Base-by-base conservation (phyloP, 495 filamentous ascomycete species). In the Xylaria acuta region DNA sequence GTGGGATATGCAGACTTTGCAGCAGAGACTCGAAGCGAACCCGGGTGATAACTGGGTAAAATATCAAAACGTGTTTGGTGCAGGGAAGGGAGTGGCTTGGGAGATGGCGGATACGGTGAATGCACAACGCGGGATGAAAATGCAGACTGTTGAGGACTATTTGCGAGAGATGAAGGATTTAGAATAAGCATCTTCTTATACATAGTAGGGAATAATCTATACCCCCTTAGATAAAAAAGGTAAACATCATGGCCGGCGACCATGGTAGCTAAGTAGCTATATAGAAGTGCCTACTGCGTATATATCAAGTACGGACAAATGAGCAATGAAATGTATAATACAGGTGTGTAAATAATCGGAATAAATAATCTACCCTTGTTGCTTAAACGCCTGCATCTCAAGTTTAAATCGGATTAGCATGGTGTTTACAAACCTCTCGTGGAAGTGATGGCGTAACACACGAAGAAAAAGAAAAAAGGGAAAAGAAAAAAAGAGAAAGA, bases 31-130 rank as follows among this genome's bases (percentile, higher is more conserved):
- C 69, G 70, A 70, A 41, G 70, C 77, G 62, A 81, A 88, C 18
- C 86, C 87, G 2, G 82, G 78, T 18, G 83, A 89, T 77, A 64
- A 71, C 45, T 76, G 90, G 75, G 75, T 82, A 53, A 91, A 88
- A 80, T 92, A 93, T 76, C 77, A 87, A 72, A 79, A 84, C 56
- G 84, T 89, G 7, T 93, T 91, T 84, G 89, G 85, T 0, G 79
- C 83, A 54, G 87, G 88, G 4, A 78, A 76, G 14, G 90, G 90
- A 2, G 87, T 90, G 0, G 80, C 83, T 25, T 93, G 90, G 90
- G 84, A 86, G 64, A 74, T 82, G 78, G 77, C 82, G 11, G 73
- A 68, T 70, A 87, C 85, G 66, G 78, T 84, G 75, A 90, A 89
- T 78, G 62, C 66, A n/a, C 63, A 82, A 75, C 75, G 75, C 58